phyloP scores from a whole-genome alignment of 2,329 filamentous ascomycete genomes.

The Helotiales sp. region DNA sequence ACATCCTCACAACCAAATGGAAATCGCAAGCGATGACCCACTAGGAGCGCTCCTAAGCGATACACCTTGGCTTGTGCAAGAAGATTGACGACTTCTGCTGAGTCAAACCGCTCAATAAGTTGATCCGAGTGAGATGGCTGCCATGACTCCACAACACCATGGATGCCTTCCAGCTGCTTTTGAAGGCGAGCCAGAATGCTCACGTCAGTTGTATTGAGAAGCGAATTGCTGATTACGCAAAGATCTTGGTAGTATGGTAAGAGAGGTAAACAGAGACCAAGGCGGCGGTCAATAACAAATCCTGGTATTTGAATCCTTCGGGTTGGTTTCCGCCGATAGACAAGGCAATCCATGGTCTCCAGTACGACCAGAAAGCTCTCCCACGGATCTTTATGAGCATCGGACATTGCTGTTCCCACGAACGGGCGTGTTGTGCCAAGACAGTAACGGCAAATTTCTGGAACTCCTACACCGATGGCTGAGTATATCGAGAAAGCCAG shows the following conservation, averaged over 20 bases:
- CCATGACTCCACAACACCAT: constrained; percentile 27
- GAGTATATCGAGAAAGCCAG: constrained; percentile 31
- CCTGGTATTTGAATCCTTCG: constrained; percentile 16
- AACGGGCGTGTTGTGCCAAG: constrained; percentile 26
- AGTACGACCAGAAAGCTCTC: constrained; percentile 27
- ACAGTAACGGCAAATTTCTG: constrained; percentile 30
- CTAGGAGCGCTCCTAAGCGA: constrained; percentile 29
- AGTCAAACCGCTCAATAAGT: constrained; percentile 23
- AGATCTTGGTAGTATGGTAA: constrained; percentile 33
- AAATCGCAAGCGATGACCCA: constrained; percentile 29
- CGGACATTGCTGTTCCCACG: constrained; percentile 10
- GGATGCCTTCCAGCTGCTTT: constrained; percentile 26
- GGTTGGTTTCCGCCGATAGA: constrained; percentile 29
- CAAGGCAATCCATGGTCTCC: constrained; percentile 32
- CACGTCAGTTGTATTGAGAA: constrained; percentile 17
- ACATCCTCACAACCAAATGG: constrained; percentile 28
- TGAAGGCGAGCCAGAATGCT: constrained; percentile 15
- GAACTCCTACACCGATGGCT: constrained; percentile 29
- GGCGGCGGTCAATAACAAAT: constrained; percentile 21
- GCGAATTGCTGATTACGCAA: constrained; percentile 29
- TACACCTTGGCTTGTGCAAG: constrained; percentile 34
- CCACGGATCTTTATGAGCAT: constrained; percentile 21
- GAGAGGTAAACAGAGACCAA: constrained; percentile 31
- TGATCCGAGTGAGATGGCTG: constrained; percentile 25
- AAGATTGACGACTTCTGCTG: constrained; percentile 29